phyloP scores from a whole-genome alignment of 1,284 basidiomycete species.

The Cryptococcus neoformans region DNA sequence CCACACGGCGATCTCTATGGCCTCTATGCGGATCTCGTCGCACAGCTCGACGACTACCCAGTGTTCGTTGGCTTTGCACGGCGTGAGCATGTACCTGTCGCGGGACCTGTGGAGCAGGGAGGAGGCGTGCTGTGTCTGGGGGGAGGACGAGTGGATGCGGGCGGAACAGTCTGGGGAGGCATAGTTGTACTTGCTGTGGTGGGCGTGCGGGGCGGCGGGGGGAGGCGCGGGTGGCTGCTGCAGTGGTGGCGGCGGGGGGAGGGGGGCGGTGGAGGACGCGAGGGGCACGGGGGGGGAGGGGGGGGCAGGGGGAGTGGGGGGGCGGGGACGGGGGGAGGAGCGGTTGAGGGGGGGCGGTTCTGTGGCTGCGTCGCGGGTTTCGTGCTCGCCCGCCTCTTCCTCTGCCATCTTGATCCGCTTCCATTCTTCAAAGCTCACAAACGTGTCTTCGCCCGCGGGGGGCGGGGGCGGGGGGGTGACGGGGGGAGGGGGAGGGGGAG shows the following conservation, averaged over 20 bases:
- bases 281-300: too few species aligned
- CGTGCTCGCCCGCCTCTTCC: constrained; percentile 23
- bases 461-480: background rate
- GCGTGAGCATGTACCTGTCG: constrained; percentile 96
- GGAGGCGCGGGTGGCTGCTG: constrained; percentile 3
- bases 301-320: background rate
- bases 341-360: too few species aligned
- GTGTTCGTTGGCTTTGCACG: constrained; percentile 69
- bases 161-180: constrained; percentile 91
- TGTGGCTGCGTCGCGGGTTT: too few species aligned
- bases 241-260: too few species aligned
- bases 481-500: too few species aligned
- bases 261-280: too few species aligned
- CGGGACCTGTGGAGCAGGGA: constrained; percentile 85
- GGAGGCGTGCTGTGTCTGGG: constrained; percentile 75
- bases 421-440: constrained; percentile 89
- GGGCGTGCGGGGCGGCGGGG: constrained; percentile 2
- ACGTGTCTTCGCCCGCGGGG: constrained; percentile 15
- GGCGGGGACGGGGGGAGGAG: background rate
- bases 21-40: constrained; percentile 95
- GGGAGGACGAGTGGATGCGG: constrained; percentile 79
- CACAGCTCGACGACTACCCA: constrained; percentile 95
- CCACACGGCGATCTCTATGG: constrained; percentile 92
- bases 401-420: constrained; percentile 62
- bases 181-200: constrained; percentile 76